Evolutionary conservation across 108 stramenopile species (phyloP).

Genomic region (Fistulifera pelliculosa): DNA sequence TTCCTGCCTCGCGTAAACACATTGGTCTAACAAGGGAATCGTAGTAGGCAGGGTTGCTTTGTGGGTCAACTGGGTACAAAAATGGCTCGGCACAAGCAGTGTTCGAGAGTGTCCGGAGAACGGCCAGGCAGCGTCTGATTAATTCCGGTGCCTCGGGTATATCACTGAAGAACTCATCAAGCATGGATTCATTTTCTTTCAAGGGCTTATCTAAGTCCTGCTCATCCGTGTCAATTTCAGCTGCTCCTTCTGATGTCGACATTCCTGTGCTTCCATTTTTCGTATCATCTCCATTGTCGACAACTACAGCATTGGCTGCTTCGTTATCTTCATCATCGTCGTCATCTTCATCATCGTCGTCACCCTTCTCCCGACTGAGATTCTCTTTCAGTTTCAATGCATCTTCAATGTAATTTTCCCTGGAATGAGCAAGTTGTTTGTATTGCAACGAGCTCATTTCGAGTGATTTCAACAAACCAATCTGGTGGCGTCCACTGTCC

Average conservation of each 20-base stretch:
- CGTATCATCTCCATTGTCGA: neutral
- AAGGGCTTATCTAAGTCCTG: neutral
- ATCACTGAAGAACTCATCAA: constrained; percentile 78
- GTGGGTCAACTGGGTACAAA: constrained; percentile 76
- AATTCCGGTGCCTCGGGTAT: constrained; percentile 66
- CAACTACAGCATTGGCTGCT: neutral
- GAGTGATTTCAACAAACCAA: constrained; percentile 44
- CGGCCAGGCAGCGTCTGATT: constrained; percentile 78
- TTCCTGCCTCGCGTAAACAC: constrained; percentile 64
- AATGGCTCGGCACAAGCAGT: constrained; percentile 65
- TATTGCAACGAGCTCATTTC: constrained; percentile 34
- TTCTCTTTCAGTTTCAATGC: constrained; percentile 68
- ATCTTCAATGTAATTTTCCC: constrained; percentile 75
- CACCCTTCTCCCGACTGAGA: constrained; percentile 51
- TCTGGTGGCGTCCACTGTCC: constrained; percentile 16
- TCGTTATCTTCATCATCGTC: constrained; percentile 48
- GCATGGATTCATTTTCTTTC: constrained; percentile 40
- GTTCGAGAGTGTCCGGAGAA: constrained; percentile 56
- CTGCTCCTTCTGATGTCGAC: constrained; percentile 3
- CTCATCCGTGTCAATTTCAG: neutral
- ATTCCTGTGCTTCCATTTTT: constrained; percentile 6
- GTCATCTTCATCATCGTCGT: constrained; percentile 66
- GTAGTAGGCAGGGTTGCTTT: constrained; percentile 79
- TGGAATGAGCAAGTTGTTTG: constrained; percentile 39
- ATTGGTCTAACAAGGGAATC: constrained; percentile 71